Evolutionary conservation across 192 early-diverging fungal species (phyloP).

Genomic region (Pilaira anomala): DNA sequence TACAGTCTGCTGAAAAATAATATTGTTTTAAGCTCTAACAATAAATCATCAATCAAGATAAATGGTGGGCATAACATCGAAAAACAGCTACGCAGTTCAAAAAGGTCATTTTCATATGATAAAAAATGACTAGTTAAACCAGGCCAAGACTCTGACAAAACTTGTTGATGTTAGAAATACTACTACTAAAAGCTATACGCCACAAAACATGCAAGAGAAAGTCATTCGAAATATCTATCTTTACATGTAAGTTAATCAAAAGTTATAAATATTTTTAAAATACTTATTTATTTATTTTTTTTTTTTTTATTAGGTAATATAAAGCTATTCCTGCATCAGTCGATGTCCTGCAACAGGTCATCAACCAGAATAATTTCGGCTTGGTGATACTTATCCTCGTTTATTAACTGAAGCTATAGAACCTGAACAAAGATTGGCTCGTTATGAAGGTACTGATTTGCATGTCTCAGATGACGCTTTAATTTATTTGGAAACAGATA

Average conservation of each 20-base stretch:
- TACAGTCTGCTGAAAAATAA: neutral
- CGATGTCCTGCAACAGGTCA: no score
- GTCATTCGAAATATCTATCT: neutral
- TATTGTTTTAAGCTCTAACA: neutral
- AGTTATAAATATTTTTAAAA: conserved; percentile 1
- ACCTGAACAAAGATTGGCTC: no score
- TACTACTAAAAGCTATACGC: neutral
- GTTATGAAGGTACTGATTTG: no score
- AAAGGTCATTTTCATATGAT: conserved; percentile 8
- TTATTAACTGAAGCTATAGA: no score
- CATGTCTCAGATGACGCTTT: no score
- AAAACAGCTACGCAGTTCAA: conserved; percentile 12
- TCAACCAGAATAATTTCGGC: no score
- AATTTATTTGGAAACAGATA: no score
- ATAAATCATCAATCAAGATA: neutral
- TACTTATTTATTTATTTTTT: no score
- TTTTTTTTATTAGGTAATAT: no score
- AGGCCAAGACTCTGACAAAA: conserved; percentile 5
- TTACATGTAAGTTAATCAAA: conserved; percentile 6
- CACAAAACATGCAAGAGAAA: neutral
- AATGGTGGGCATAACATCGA: neutral
- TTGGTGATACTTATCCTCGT: no score
- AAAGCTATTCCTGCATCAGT: no score
- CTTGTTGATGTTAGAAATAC: conserved; percentile 3
- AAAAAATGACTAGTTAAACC: no score